Evolutionary conservation across 352 stramenopile genomes (phyloP).

Genomic region (Phytophthora rubi): DNA sequence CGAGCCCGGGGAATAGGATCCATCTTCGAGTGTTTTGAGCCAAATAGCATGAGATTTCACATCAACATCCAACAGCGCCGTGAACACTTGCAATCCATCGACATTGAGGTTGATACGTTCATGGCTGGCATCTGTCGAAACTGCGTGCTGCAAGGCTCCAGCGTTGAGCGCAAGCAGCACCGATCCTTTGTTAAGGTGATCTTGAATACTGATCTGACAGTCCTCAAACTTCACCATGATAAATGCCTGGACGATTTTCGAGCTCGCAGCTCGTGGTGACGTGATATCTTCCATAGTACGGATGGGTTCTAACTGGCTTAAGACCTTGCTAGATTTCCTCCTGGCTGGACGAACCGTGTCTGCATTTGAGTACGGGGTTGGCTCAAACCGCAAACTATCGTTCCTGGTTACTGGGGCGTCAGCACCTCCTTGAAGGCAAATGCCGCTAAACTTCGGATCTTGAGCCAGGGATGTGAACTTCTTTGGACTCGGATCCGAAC

Average conservation of each 20-base stretch:
- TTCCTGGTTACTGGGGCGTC: conserved; percentile 12
- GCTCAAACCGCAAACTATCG: conserved; percentile 26
- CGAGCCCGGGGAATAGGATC: conserved; percentile 66
- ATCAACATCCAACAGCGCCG: conserved; percentile 72
- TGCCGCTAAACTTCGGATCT: conserved; percentile 73
- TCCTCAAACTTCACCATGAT: conserved; percentile 81
- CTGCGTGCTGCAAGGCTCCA: conserved; percentile 61
- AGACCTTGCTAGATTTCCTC: conserved; percentile 16
- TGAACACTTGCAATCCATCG: conserved; percentile 70
- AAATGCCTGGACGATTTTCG: conserved; percentile 53
- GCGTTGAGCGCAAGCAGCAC: conserved; percentile 70
- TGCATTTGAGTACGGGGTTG: conserved; percentile 36
- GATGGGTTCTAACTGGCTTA: conserved; percentile 12
- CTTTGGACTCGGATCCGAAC: conserved; percentile 52
- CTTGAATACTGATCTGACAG: conserved; percentile 81
- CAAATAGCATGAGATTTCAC: conserved; percentile 72
- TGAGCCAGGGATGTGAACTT: conserved; percentile 73
- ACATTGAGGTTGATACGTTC: conserved; percentile 68
- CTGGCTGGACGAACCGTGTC: conserved; percentile 30
- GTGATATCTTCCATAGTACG: conserved; percentile 14
- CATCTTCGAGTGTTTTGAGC: conserved; percentile 62
- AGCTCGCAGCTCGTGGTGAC: conserved; percentile 8
- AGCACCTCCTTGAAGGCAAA: conserved; percentile 48
- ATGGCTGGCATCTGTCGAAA: conserved; percentile 54
- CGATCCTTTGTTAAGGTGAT: conserved; percentile 70